Base-by-base conservation (phyloP, 495 filamentous ascomycete species). In the Penicillium roqueforti region DNA sequence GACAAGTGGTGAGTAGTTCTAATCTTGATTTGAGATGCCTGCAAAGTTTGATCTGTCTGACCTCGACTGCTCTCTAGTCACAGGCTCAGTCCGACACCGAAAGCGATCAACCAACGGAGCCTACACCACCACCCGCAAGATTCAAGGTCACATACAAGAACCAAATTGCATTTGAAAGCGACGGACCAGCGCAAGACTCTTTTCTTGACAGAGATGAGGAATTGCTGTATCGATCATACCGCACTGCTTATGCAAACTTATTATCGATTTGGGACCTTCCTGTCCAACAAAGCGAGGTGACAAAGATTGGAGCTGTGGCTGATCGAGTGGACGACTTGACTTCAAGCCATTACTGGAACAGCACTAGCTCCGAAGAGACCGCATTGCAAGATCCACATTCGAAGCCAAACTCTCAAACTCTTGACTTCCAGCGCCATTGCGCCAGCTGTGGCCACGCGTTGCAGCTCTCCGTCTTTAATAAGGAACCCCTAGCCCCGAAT, bases 211-310 rank as follows among this genome's bases (percentile, higher is more conserved):
- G 77, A 6, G 77, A 72, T 29, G 81, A 82, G 38, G 69, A 78
- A 40, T 62, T 73, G 29, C 65, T 85, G 5, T 92, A 90, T 59
- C 72, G 72, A 7, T 79, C 80, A 39, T 97, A 95, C 68, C 83
- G 92, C 16, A 79, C 81, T 47, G 77, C 83, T 34, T 97, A 97
- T 63, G 89, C 92, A 10, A 80, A 92, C 55, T 78, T 95, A 58
- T 77, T 97, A 2, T 85, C 82, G 40, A 81, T 87, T 52, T 97
- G 92, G 92, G 80, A 81, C n/a, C 75, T 92, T 7, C 85, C 87
- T 0, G 75, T 88, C 4, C 79, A 85, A 28, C 79, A 87, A 16
- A 81, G 89, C 6, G 90, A 96, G 69, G 81, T 97, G 19, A 74
- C 95, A 50, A 95, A 95, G 60, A 92, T 92, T 67, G 73, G 73